Base-by-base conservation (phyloP, 495 filamentous ascomycete species). In the Jackrogersella multiformis region DNA sequence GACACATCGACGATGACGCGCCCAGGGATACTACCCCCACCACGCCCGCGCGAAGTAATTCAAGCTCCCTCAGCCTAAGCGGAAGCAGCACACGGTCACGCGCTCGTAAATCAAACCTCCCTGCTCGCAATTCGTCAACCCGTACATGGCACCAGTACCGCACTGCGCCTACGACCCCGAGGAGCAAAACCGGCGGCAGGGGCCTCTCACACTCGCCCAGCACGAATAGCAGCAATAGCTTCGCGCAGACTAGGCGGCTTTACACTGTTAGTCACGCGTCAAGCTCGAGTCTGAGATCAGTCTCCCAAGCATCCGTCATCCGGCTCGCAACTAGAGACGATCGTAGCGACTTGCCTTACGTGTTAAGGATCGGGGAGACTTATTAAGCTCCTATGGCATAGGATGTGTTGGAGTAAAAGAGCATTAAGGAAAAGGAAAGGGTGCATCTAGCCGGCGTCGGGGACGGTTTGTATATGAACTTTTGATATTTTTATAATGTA, bases 91-190 rank as follows among this genome's bases (percentile, higher is more conserved):
- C 57, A 8, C 68, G 61, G 32, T 73, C 74, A 15, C 62, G 67
- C 15, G 58, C 21, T 5, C 55, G 34, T 13, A 64, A 49, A 34
- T 66, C 64, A 6, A 56, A 44, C 3, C 59, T 76, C 8, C 52
- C 62, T 1, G 62, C 53, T 30, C 77, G 74, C 45, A 76, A 69
- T n/a, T 77, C 75, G 18, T 79, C 79, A 4, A 68, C 74, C 4
- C 76, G 74, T 35, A 78, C 75, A 8, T 73, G 74, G 23, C 57
- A 66, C 61, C 74, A 76, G 38, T 83, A 79, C 55, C 77, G 77
- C 46, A 85, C 84, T 0, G 84, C 84, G 36, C 84, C 84, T 5
- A 83, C 80, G 5, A 85, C 84, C 10, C 84, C 84, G 5, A 75
- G 73, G 42, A 82, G 82, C 55, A 73, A 72, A 32, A 58, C 58